Percentiles rank a stretch among this genome's conserved stretches.
These are phyloP conservation scores for Voacanga thouarsii DNA, from an alignment of 257 asterid species.

Conservation along the genomic window DNA sequence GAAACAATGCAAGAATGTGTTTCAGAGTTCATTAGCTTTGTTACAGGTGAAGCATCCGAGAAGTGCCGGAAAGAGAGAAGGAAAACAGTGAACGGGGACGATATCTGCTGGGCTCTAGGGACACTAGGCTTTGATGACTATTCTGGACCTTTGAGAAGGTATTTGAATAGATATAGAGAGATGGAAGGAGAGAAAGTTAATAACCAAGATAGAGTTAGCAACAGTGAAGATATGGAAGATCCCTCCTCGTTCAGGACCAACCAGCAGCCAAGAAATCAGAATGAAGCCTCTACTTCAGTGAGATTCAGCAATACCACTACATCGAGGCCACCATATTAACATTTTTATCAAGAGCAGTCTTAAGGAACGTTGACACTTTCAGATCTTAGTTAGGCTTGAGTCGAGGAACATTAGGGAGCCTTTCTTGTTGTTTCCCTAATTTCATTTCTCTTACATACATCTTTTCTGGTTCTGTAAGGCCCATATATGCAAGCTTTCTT, in stretches of 20 bases:
- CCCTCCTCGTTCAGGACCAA: background rate
- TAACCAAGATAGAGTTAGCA: constrained; percentile 23
- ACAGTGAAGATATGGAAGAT: constrained; percentile 24
- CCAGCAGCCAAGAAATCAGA: background rate
- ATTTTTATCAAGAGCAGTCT: background rate
- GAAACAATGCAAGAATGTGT: constrained; percentile 80
- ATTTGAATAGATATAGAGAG: constrained; percentile 59
- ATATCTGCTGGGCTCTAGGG: constrained; percentile 56
- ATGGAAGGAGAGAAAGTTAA: constrained; percentile 43
- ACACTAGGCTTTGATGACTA: constrained; percentile 63
- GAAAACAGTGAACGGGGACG: constrained; percentile 73
- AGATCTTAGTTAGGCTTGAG: background rate
- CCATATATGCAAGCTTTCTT: background rate
- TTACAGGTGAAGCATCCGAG: constrained; percentile 68
- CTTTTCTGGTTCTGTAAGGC: background rate
- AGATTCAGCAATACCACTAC: background rate
- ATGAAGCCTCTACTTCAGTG: background rate
- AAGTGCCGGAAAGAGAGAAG: constrained; percentile 64
- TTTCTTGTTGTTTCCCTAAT: background rate
- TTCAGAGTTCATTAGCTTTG: constrained; percentile 72
- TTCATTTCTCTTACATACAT: background rate
- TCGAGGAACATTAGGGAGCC: background rate
- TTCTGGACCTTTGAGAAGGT: constrained; percentile 45
- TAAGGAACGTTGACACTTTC: background rate
- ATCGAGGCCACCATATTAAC: background rate